phyloP scores from a whole-genome alignment of 139 green algal genomes.

The Chlorella ohadii region DNA sequence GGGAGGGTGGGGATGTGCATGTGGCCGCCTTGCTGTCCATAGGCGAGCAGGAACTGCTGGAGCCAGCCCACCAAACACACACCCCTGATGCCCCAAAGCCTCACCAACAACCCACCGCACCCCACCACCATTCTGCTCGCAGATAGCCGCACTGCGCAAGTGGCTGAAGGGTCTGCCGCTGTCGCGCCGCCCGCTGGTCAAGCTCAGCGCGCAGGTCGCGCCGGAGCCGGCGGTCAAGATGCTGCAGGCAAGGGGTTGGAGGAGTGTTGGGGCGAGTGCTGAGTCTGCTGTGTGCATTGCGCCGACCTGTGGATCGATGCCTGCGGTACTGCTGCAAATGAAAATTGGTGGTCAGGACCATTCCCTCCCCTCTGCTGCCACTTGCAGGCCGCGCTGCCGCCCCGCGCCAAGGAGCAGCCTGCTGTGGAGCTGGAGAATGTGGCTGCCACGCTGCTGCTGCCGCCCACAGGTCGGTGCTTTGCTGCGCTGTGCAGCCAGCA shows the following conservation, averaged over 20 bases:
- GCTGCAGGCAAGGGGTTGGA: constrained; percentile 46
- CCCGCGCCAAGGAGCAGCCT: not conserved
- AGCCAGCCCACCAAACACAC: not conserved
- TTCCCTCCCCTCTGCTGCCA: not conserved
- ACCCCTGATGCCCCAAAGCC: not conserved
- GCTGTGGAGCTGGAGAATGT: constrained; percentile 82
- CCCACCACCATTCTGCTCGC: not conserved
- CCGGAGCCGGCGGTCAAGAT: constrained; percentile 76
- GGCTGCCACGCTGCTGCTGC: constrained; percentile 77
- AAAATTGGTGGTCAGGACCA: too few species aligned
- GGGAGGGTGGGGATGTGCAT: not conserved
- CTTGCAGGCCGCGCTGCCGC: constrained; percentile 53
- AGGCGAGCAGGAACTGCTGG: too few species aligned
- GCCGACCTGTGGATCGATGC: too few species aligned
- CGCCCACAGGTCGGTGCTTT: constrained; percentile 66
- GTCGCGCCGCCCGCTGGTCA: constrained; percentile 78
- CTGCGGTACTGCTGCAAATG: too few species aligned
- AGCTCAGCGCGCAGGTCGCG: constrained; percentile 61
- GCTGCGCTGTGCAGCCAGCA: not conserved
- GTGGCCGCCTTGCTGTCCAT: too few species aligned
- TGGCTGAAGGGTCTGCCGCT: constrained; percentile 80
- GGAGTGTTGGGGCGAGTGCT: too few species aligned
- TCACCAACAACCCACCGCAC: too few species aligned
- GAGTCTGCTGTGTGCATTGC: too few species aligned
- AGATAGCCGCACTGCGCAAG: constrained; percentile 41